phyloP scores from a whole-genome alignment of 257 asterid species.

The Nicotiana obtusifolia region DNA sequence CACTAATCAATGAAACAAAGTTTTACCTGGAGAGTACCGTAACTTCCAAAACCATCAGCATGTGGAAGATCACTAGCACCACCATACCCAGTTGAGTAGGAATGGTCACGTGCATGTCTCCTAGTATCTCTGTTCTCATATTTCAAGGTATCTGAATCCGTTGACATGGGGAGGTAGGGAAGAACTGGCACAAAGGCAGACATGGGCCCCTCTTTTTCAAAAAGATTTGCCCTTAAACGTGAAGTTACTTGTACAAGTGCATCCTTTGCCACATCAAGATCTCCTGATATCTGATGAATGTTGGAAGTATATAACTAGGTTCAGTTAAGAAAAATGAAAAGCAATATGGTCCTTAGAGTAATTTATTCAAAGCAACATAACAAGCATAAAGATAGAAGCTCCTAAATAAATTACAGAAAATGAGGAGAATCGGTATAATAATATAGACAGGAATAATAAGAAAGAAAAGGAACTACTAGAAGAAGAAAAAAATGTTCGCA shows the following conservation, averaged over 20 bases:
- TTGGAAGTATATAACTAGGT: neutral
- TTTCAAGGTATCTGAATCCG: conserved; percentile 13
- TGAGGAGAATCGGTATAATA: neutral
- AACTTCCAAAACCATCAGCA: conserved; percentile 21
- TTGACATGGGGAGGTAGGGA: conserved; percentile 21
- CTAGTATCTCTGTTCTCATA: conserved; percentile 16
- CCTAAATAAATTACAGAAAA: neutral
- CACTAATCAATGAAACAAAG: neutral
- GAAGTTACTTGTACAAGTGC: conserved; percentile 29
- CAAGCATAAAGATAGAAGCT: neutral
- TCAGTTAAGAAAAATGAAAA: neutral
- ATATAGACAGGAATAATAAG: neutral
- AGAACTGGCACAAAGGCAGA: conserved; percentile 23
- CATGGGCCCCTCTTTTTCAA: conserved; percentile 24
- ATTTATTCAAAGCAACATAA: neutral
- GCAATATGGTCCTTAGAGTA: neutral
- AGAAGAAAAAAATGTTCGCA: neutral
- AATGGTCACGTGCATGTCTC: conserved; percentile 21
- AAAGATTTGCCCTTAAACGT: conserved; percentile 26
- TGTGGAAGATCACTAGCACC: conserved; percentile 17
- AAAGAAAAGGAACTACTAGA: neutral
- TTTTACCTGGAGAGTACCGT: conserved; percentile 17
- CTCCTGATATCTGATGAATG: conserved; percentile 21
- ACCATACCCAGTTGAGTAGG: conserved; percentile 22
- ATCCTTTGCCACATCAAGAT: conserved; percentile 18